These are phyloP conservation scores for Penicillium chermesinum DNA, from an alignment of 495 filamentous ascomycete species.

Conservation along the genomic window DNA sequence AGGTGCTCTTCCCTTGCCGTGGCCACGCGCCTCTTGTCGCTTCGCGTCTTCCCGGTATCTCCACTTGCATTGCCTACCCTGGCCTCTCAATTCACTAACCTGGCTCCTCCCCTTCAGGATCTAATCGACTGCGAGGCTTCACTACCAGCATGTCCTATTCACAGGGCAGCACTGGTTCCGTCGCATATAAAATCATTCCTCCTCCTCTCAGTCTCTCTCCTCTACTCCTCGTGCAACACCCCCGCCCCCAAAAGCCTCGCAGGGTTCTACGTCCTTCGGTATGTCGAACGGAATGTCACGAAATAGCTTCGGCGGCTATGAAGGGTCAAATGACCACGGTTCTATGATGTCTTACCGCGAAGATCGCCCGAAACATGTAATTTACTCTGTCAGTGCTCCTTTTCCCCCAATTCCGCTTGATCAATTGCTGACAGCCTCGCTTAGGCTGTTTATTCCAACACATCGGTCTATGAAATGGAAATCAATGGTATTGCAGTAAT, in stretches of 20 bases:
- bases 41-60: conserved; percentile 30
- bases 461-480: conserved; percentile 96
- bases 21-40: conserved; percentile 35
- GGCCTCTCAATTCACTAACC: conserved; percentile 6
- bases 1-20: conserved; percentile 19
- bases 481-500: conserved; percentile 88
- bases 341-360: conserved; percentile 45
- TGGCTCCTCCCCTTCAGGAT: conserved; percentile 5
- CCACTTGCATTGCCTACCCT: conserved; percentile 17
- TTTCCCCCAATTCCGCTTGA: background rate
- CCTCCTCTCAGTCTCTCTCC: conserved; percentile 46
- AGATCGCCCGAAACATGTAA: conserved; percentile 57
- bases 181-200: conserved; percentile 42
- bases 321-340: conserved; percentile 46
- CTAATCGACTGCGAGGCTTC: background rate
- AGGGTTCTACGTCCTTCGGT: conserved; percentile 41
- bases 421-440: conserved; percentile 16
- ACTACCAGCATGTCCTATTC: conserved; percentile 38
- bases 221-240: conserved; percentile 51
- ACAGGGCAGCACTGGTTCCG: conserved; percentile 38
- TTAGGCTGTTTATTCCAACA: conserved; percentile 90
- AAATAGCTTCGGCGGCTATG: conserved; percentile 39
- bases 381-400: conserved; percentile 42
- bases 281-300: conserved; percentile 36
- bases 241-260: conserved; percentile 43